These are phyloP conservation scores for Papiliotrema terrestris DNA, from an alignment of 1,284 basidiomycete genomes.

Conservation along the genomic window DNA sequence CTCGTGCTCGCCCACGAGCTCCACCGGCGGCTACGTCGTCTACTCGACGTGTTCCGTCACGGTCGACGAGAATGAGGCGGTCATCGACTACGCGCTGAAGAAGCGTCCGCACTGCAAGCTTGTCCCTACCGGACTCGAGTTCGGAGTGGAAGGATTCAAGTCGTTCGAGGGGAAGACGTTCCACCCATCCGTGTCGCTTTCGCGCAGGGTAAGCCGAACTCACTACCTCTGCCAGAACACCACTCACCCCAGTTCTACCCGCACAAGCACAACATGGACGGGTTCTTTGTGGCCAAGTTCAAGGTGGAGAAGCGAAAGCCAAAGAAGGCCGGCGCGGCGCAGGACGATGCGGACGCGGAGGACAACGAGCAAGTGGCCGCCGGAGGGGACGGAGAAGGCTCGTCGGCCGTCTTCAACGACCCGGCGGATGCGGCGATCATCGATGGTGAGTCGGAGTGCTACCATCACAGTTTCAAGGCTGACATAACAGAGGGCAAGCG, in stretches of 20 bases:
- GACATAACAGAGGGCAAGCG: slow-evolving; percentile 44
- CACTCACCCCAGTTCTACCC: slow-evolving; percentile 41
- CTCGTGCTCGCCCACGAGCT: slow-evolving; percentile 82
- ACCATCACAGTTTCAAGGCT: slow-evolving; percentile 3
- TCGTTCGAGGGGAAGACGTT: slow-evolving; percentile 86
- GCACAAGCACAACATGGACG: slow-evolving; percentile 68
- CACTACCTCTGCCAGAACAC: neutral
- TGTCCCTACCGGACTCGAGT: slow-evolving; percentile 87
- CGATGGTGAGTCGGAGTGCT: slow-evolving; percentile 31
- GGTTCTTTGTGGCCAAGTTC: slow-evolving; percentile 98
- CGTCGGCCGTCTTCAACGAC: slow-evolving; percentile 42
- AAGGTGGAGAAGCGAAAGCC: slow-evolving; percentile 79
- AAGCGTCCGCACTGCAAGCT: slow-evolving; percentile 95
- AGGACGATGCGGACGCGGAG: slow-evolving; percentile 45
- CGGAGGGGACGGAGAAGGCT: slow-evolving; percentile 24
- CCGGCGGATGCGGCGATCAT: slow-evolving; percentile 48
- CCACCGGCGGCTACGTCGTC: slow-evolving; percentile 90
- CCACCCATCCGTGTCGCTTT: slow-evolving; percentile 72
- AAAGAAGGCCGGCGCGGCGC: slow-evolving; percentile 32
- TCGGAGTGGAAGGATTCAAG: slow-evolving; percentile 89
- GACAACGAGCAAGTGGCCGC: slow-evolving; percentile 47
- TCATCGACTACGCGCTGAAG: slow-evolving; percentile 95
- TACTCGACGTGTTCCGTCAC: slow-evolving; percentile 99
- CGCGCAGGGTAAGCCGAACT: slow-evolving; percentile 57
- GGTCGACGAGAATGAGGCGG: slow-evolving; percentile 96